Evolutionary conservation across 2,329 filamentous ascomycete genomes (phyloP), one percentile per base, ranked within the genome.

Genomic region (Achaetomium macrosporum): DNA sequence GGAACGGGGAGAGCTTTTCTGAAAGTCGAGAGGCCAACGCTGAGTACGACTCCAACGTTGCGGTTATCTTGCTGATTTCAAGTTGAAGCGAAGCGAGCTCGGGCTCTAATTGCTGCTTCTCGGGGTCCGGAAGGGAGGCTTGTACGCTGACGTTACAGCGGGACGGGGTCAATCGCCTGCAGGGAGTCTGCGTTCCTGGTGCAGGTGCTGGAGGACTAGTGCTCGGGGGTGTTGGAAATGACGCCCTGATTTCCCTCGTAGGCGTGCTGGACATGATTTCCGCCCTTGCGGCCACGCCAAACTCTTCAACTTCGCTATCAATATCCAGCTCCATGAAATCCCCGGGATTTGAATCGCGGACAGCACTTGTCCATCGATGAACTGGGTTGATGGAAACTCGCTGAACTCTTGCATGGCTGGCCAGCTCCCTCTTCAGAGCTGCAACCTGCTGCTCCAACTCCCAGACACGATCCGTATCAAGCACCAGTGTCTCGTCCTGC

Each of bases 221-320:
- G 2, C 74, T 72, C 1, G 79, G 79, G 0, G 79, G 79, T 0
- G 78, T 79, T 5, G 75, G 74, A 57, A 82, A 81, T 0, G 77
- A 79, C n/a, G 66, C 63, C 42, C 67, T 64, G 40, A 63, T 54
- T 7, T 58, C 51, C 13, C 67, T 64, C 0, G 73, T 72, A 0
- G 79, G 79, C 3, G 79, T 82, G 63, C 79, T 76, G 59, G 73
- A 75, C 8, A 71, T 65, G 2, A 81, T 60, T 30, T 81, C 76
- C 0, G 72, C 74, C 64, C 79, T 71, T 0, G 76, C 76, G 2
- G 66, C 62, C n/a, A 81, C 74, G 8, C 76, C 75, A 62, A 80
- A 79, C 1, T 58, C 61, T 0, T 65, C 63, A n/a, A 65, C 64
- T 6, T 65, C 65, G 25, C 70, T 63, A 10, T 71, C 68, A 9